Percentiles rank a stretch among this genome's conserved stretches.
Conservation (phyloP, 176 grass and related monocot species). For the Saccharum officinarum region DNA sequence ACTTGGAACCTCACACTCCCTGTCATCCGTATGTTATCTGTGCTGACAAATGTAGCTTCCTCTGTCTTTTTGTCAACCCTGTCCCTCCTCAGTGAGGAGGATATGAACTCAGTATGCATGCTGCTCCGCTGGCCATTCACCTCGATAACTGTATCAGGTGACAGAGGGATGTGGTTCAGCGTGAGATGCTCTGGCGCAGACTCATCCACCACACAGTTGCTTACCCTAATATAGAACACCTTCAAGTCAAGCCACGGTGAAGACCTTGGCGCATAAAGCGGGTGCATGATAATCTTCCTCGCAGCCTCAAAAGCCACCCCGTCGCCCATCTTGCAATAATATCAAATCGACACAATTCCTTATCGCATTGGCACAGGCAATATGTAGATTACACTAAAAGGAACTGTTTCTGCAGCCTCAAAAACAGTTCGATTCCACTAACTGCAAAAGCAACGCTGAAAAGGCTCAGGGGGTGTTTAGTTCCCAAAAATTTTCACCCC, state of each 20-base stretch:
- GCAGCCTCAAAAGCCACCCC: conserved; percentile 55
- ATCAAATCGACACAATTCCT: background rate
- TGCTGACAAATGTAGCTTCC: conserved; percentile 93
- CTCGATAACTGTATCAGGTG: conserved; percentile 84
- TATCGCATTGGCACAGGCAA: conserved; percentile 9
- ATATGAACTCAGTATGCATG: conserved; percentile 73
- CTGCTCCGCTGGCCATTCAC: conserved; percentile 86
- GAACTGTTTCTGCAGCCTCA: background rate
- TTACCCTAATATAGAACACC: conserved; percentile 85
- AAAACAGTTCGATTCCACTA: background rate
- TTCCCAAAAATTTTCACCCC: too few relatives aligned
- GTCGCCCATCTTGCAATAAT: conserved; percentile 33
- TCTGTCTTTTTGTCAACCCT: conserved; percentile 78
- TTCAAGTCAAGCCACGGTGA: conserved; percentile 92
- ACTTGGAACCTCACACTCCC: conserved; percentile 93
- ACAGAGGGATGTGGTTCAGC: conserved; percentile 76
- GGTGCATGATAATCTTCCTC: conserved; percentile 92
- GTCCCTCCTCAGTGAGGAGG: conserved; percentile 77
- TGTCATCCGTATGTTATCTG: conserved; percentile 86
- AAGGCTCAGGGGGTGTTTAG: too few relatives aligned
- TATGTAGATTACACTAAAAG: conserved; percentile 8
- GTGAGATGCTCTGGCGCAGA: conserved; percentile 67
- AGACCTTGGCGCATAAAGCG: conserved; percentile 66
- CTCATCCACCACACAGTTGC: conserved; percentile 69
- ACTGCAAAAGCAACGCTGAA: conserved; percentile 4